Base-by-base conservation (phyloP, 2,329 filamentous ascomycete genomes). In the Fusarium irregulare region DNA sequence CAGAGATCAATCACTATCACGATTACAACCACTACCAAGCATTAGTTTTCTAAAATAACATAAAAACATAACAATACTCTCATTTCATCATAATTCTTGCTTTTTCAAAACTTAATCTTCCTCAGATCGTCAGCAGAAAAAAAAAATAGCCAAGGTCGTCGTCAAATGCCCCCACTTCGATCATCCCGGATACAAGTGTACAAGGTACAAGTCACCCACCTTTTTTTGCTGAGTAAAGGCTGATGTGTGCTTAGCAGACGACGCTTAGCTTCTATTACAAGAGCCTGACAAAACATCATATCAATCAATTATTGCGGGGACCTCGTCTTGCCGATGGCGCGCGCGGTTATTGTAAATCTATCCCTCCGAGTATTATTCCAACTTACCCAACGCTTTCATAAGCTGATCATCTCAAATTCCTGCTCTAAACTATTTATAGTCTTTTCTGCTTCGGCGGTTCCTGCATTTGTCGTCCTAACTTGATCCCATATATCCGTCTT, bases 271-370 rank as follows among this genome's bases (percentile, higher is more conserved):
- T 56, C 60, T 59, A 77, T 77, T 76, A 77, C 75, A 73, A 60
- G 64, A 77, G 66, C 72, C 75, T 77, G 76, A 77, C 76, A 77
- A 77, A 77, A 69, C 68, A 71, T 49, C 40, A 23, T 42, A 12
- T n/a, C 34, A n/a, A 37, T 37, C 18, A 37, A 37, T 37, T 47
- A 48, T 50, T 69, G 68, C 49, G 69, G 60, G 57, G 30, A 32
- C 44, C 30, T 27, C 28, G 13, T 54, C 23, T 21, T 21, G 45
- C 51, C 30, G 51, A 51, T n/a, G n/a, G 54, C 49, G 56, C 70
- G 70, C 72, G 73, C 73, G 73, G 70, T 23, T 69, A 48, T 60
- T 56, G 51, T 44, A 50, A 64, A 65, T 60, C 53, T 4, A 30
- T 30, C 13, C 25, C 40, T 42, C 32, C 49, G 11, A n/a, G 56